phyloP scores from a whole-genome alignment of 2,329 filamentous ascomycete genomes.

The Colletotrichum brevisporum region DNA sequence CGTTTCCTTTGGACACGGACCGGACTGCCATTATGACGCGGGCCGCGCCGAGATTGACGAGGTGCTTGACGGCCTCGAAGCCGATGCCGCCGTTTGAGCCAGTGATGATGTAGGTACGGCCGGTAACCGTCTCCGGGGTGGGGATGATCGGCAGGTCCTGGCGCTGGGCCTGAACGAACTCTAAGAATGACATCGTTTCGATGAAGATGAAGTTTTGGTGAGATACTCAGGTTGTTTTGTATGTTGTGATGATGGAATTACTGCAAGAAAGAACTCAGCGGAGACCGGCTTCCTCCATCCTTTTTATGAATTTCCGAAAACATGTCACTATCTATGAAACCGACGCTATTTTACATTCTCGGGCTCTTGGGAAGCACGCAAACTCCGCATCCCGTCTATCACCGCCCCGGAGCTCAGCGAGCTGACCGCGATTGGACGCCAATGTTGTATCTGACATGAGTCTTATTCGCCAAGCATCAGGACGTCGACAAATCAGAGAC shows the following conservation, averaged over 20 bases:
- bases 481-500: conserved; percentile 5
- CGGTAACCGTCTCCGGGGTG: background rate
- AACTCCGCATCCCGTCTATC: background rate
- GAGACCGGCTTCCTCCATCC: background rate
- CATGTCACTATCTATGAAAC: background rate
- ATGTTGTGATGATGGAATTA: too few species aligned
- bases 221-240: too few species aligned
- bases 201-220: background rate
- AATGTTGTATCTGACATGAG: too few species aligned
- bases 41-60: conserved; percentile 47
- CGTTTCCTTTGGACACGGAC: conserved; percentile 23
- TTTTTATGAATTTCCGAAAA: background rate
- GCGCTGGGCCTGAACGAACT: background rate
- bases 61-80: conserved; percentile 51
- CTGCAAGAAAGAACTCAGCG: background rate
- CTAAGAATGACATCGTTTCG: background rate
- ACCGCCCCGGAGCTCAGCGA: too few species aligned
- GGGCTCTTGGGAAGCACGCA: background rate
- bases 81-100: conserved; percentile 54
- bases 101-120: conserved; percentile 47
- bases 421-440: too few species aligned
- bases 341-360: background rate
- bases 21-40: conserved; percentile 53
- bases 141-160: conserved; percentile 7
- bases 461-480: too few species aligned